Evolutionary conservation across 1,284 basidiomycete genomes (phyloP), one percentile per base, ranked within the genome.

Genomic region (Pseudozyma flocculosa): DNA sequence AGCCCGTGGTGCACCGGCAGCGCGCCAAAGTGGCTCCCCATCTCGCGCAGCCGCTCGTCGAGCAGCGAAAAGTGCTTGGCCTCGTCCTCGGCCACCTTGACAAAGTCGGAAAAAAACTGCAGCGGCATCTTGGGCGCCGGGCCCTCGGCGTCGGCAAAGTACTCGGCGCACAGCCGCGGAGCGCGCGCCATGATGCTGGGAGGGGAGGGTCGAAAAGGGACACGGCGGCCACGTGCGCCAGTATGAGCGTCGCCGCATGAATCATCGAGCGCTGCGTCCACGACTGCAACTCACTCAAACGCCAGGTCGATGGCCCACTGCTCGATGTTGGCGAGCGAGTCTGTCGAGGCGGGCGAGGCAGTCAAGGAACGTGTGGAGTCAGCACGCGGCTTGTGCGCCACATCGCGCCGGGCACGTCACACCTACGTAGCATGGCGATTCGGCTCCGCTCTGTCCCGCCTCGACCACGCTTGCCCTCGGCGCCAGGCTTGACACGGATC

Each of bases 261-360:
- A n/a, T n/a, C n/a, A n/a, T n/a, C n/a, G n/a, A n/a, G n/a, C n/a
- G n/a, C n/a, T n/a, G n/a, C n/a, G n/a, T n/a, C 8, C 22, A 23
- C 22, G 26, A 43, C 36, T 26, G 18, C 15, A 22, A 43, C 23
- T 34, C 66, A 53, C 36, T 78, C 76, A 57, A 73, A 78, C 2
- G 78, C 74, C n/a, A 79, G 61, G 47, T 79, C 76, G 29, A 78
- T 75, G 17, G 90, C 90, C 87, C 89, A 94, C 73, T 91, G 90
- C 70, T 92, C 90, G 47, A 94, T 91, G 75, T 91, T 91, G 1
- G 90, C 90, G 4, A 92, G 80, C 2, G 89, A 88, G 80, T 91
- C 37, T 38, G 37, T 8, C 15, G 37, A 38, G 19, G 15, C 15
- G 37, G 17, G 5, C 37, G 37, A 38, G 15, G 4, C 17, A 17